These are phyloP conservation scores for Acorus calamus DNA, from an alignment of 106 monocot genomes.

Conservation along the genomic window DNA sequence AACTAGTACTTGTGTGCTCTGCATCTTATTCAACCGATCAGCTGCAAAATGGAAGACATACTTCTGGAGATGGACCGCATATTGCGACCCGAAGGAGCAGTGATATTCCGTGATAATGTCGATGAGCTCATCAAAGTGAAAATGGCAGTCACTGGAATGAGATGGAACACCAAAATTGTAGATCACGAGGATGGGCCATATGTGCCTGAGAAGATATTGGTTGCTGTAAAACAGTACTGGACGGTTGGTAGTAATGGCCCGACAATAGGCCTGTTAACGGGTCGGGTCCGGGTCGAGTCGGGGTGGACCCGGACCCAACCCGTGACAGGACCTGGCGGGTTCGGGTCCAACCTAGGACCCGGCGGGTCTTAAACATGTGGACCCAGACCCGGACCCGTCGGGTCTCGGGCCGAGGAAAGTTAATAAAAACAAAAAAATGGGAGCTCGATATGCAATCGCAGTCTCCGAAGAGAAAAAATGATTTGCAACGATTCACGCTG, in stretches of 20 bases:
- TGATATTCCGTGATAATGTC: conserved; percentile 31
- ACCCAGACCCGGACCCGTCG: too few relatives aligned
- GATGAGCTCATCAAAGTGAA: conserved; percentile 28
- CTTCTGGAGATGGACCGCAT: conserved; percentile 43
- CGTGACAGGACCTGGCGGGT: too few relatives aligned
- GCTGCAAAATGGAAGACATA: conserved; percentile 44
- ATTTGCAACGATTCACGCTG: too few relatives aligned
- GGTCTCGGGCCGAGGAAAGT: too few relatives aligned
- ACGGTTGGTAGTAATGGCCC: conserved; percentile 13
- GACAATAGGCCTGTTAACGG: too few relatives aligned
- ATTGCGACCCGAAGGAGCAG: conserved; percentile 41
- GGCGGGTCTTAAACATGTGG: too few relatives aligned
- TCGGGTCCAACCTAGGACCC: too few relatives aligned
- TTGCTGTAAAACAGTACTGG: conserved; percentile 38
- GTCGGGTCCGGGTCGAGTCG: too few relatives aligned
- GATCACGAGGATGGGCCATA: conserved; percentile 42
- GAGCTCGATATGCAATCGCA: too few relatives aligned
- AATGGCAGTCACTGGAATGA: conserved; percentile 21
- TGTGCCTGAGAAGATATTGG: conserved; percentile 28
- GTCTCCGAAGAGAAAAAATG: too few relatives aligned
- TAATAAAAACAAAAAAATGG: too few relatives aligned
- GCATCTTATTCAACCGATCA: conserved; percentile 8
- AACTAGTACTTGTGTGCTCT: not conserved
- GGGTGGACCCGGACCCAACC: too few relatives aligned
- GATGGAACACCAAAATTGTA: conserved; percentile 26